phyloP scores from a whole-genome alignment of 1,139 yeast species.

The Suhomyces bokatorum region DNA sequence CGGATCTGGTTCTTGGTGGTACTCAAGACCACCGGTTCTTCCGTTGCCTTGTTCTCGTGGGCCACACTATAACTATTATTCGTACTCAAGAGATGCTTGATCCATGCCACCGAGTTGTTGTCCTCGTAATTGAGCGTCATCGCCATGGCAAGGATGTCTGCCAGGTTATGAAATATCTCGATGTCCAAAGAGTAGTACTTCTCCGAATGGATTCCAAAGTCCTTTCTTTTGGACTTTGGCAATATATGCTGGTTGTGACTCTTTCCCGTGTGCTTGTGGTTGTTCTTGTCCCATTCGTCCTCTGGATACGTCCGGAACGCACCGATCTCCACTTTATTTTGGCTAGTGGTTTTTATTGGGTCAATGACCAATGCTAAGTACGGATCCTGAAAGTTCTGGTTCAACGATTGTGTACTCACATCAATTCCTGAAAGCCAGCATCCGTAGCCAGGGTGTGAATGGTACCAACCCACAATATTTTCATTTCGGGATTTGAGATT shows the following conservation, averaged over 20 bases:
- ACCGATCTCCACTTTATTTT: slow-evolving; percentile 80
- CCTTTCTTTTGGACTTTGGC: slow-evolving; percentile 53
- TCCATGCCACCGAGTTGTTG: slow-evolving; percentile 17
- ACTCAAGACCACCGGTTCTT: not conserved
- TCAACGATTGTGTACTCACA: slow-evolving; percentile 80
- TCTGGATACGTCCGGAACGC: slow-evolving; percentile 83
- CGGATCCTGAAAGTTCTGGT: slow-evolving; percentile 89
- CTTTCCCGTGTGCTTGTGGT: slow-evolving; percentile 2
- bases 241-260: slow-evolving; percentile 20
- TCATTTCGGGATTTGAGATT: slow-evolving; percentile 47
- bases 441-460: slow-evolving; percentile 97
- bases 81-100: slow-evolving; percentile 12
- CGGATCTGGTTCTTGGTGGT: not conserved
- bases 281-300: slow-evolving; percentile 20
- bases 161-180: slow-evolving; percentile 56
- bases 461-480: slow-evolving; percentile 91
- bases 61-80: not conserved
- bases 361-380: slow-evolving; percentile 87
- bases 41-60: not conserved
- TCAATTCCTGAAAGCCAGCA: slow-evolving; percentile 93
- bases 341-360: slow-evolving; percentile 67
- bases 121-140: slow-evolving; percentile 16
- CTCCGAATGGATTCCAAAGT: slow-evolving; percentile 71
- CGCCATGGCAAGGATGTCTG: slow-evolving; percentile 46
- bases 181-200: slow-evolving; percentile 71